A percentile compares a stretch with the other conserved stretches of the same genome.
Conservation (phyloP, 2,329 filamentous ascomycete species). For the Volutella citrinella region DNA sequence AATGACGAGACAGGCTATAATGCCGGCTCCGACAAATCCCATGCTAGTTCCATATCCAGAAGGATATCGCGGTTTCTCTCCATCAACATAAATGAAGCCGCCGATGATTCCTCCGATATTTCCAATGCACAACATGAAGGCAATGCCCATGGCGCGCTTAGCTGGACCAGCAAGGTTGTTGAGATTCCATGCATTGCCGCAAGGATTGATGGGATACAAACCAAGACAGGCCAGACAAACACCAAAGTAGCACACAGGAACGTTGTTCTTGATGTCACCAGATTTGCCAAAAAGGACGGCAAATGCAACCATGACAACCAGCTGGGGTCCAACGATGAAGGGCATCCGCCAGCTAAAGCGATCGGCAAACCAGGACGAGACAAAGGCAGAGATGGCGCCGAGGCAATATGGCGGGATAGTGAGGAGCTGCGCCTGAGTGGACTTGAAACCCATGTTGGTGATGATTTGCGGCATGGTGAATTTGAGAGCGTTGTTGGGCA, state of each 20-base stretch:
- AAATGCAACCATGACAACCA: constrained; percentile 33
- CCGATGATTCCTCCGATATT: constrained; percentile 42
- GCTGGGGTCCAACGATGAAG: constrained; percentile 34
- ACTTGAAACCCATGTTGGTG: constrained; percentile 38
- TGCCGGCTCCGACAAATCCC: constrained; percentile 27
- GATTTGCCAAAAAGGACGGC: constrained; percentile 34
- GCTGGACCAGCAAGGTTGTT: constrained; percentile 35
- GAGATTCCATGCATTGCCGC: constrained; percentile 39
- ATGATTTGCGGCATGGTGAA: constrained; percentile 38
- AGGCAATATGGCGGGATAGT: constrained; percentile 36
- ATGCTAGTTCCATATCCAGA: constrained; percentile 33
- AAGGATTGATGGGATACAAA: constrained; percentile 41
- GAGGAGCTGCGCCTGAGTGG: constrained; percentile 28
- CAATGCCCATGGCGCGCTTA: constrained; percentile 41
- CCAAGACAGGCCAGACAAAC: constrained; percentile 39
- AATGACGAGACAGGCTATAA: constrained; percentile 27
- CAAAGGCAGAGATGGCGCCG: constrained; percentile 30
- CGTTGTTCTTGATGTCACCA: constrained; percentile 35
- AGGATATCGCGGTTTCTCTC: constrained; percentile 30
- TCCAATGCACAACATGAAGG: constrained; percentile 37
- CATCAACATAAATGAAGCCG: constrained; percentile 35
- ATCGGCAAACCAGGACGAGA: constrained; percentile 34
- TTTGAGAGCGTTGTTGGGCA: constrained; percentile 32
- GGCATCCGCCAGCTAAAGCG: constrained; percentile 36
- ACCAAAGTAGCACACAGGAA: constrained; percentile 41